Evolutionary conservation across 805 yeast species (phyloP).

Genomic region (Deakozyma indianensis): DNA sequence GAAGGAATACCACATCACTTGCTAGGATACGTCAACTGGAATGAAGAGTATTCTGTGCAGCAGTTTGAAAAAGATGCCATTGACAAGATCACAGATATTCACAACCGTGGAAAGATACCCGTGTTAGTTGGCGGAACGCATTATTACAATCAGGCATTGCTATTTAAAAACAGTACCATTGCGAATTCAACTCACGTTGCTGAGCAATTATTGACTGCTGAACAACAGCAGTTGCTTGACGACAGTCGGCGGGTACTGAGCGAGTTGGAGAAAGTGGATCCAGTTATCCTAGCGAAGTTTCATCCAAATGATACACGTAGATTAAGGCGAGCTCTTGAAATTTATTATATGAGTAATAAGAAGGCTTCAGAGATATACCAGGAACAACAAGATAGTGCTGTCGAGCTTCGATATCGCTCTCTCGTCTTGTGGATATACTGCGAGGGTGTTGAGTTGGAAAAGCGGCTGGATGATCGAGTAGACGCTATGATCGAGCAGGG

Average conservation of each 20-base stretch:
- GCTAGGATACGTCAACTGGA: constrained; percentile 72
- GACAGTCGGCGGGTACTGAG: constrained; percentile 27
- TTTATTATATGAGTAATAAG: constrained; percentile 50
- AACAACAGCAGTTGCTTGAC: constrained; percentile 33
- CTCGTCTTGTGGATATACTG: constrained; percentile 76
- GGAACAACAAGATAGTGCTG: constrained; percentile 46
- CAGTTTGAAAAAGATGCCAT: constrained; percentile 63
- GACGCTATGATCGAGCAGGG: constrained; percentile 69
- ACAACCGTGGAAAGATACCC: constrained; percentile 56
- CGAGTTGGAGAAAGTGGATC: constrained; percentile 43
- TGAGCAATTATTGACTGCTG: constrained; percentile 6
- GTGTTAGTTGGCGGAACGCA: constrained; percentile 94
- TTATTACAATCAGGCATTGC: constrained; percentile 68
- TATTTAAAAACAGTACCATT: constrained; percentile 57
- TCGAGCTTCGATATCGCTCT: constrained; percentile 15
- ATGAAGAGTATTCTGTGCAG: constrained; percentile 68
- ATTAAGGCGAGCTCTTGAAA: constrained; percentile 66
- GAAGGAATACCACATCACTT: constrained; percentile 71
- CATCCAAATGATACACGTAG: constrained; percentile 86
- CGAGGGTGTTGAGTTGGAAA: constrained; percentile 39
- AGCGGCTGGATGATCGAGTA: constrained; percentile 62
- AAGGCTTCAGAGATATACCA: constrained; percentile 59
- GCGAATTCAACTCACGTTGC: constrained; percentile 15
- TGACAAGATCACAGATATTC: constrained; percentile 42
- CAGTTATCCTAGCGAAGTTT: constrained; percentile 59